phyloP scores from a whole-genome alignment of 2,329 filamentous ascomycete genomes.

The Hyphodiscus sp. region DNA sequence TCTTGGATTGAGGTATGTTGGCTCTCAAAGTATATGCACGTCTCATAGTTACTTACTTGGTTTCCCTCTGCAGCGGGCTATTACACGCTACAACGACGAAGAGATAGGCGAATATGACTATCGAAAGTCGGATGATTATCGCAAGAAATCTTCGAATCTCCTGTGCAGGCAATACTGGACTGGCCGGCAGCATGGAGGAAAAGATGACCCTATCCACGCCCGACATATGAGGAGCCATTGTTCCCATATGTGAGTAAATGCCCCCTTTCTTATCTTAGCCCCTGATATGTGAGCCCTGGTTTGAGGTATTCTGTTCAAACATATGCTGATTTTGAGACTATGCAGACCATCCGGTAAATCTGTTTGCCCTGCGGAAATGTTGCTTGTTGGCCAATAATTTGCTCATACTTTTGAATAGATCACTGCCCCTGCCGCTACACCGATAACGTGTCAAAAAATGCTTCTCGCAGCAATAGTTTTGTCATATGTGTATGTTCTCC shows the following conservation, averaged over 20 bases:
- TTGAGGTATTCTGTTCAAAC: too few species aligned
- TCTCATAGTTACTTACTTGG: not conserved
- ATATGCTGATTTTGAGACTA: not conserved
- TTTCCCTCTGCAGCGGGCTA: slow-evolving; percentile 8
- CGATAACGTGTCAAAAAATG: not conserved
- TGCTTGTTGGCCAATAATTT: too few species aligned
- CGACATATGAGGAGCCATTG: slow-evolving; percentile 17
- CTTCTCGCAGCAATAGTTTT: slow-evolving; percentile 6
- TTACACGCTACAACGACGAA: slow-evolving; percentile 12
- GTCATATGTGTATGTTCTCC: slow-evolving; percentile 16
- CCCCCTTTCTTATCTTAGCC: too few species aligned
- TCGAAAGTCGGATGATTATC: not conserved
- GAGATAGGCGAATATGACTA: slow-evolving; percentile 1
- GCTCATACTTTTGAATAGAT: not conserved
- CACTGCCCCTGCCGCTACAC: too few species aligned
- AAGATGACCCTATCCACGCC: slow-evolving; percentile 17
- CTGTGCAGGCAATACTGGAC: slow-evolving; percentile 18
- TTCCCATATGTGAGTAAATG: slow-evolving; percentile 6
- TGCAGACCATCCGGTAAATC: too few species aligned
- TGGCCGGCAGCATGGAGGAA: slow-evolving; percentile 15
- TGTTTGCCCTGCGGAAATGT: too few species aligned
- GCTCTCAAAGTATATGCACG: not conserved
- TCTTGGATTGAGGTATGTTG: slow-evolving; percentile 15
- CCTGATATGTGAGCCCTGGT: too few species aligned
- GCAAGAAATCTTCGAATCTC: slow-evolving; percentile 6